Evolutionary conservation across 2,329 filamentous ascomycete genomes (phyloP).

Genomic region (Neoscytalidium dimidiatum): DNA sequence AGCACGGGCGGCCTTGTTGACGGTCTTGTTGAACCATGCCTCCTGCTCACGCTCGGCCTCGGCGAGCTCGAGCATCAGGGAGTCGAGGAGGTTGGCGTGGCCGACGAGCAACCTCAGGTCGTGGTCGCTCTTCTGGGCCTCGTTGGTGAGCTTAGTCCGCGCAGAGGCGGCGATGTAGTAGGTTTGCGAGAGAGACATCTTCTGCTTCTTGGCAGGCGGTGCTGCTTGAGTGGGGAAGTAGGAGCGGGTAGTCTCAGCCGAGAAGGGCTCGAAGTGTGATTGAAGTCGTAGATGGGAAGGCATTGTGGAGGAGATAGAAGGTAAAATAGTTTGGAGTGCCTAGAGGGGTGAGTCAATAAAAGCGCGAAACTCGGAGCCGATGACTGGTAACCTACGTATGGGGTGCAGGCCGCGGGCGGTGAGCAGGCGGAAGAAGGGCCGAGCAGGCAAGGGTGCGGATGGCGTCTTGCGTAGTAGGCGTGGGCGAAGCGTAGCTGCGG

Average conservation of each 20-base stretch:
- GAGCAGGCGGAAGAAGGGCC: slow-evolving; percentile 13
- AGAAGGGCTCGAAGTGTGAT: slow-evolving; percentile 48
- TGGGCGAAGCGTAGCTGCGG: not conserved
- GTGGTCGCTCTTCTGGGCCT: slow-evolving; percentile 89
- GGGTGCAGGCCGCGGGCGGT: slow-evolving; percentile 18
- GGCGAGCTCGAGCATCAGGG: slow-evolving; percentile 86
- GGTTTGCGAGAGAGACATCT: slow-evolving; percentile 97
- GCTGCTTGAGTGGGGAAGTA: slow-evolving; percentile 34
- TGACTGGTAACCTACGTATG: slow-evolving; percentile 16
- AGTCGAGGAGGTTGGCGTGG: slow-evolving; percentile 97
- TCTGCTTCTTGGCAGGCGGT: slow-evolving; percentile 63
- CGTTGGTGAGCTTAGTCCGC: slow-evolving; percentile 89
- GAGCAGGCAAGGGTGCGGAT: slow-evolving; percentile 2
- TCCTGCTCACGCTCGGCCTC: slow-evolving; percentile 96
- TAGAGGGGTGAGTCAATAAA: slow-evolving; percentile 19
- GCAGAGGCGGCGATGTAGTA: slow-evolving; percentile 98
- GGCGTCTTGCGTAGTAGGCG: slow-evolving; percentile 3
- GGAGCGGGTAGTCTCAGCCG: slow-evolving; percentile 46
- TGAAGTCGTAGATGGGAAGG: slow-evolving; percentile 53
- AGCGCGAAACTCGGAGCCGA: slow-evolving; percentile 14
- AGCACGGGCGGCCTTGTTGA: slow-evolving; percentile 68
- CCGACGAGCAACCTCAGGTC: slow-evolving; percentile 93
- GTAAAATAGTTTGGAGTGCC: slow-evolving; percentile 7
- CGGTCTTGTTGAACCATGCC: slow-evolving; percentile 95
- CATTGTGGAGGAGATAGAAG: slow-evolving; percentile 33